Evolutionary conservation across 768 basidiomycete species (phyloP).

Genomic region (Psilocybe azurescens): DNA sequence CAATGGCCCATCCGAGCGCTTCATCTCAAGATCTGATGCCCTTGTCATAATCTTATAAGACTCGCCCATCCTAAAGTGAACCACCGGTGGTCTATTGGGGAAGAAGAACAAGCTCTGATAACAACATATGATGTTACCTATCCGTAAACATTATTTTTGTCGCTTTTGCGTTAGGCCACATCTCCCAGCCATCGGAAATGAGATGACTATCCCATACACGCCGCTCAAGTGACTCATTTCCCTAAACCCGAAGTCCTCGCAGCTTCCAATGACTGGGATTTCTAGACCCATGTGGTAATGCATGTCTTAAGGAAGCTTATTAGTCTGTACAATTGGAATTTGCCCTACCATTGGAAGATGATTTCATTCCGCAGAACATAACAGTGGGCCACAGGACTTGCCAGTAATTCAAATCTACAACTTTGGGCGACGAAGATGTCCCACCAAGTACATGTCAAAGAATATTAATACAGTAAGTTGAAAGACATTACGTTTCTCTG

Average conservation of each 20-base stretch:
- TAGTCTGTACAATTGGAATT: too few species aligned
- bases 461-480: too few species aligned
- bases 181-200: conserved; percentile 10
- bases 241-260: conserved; percentile 14
- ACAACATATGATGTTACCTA: neutral
- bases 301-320: neutral
- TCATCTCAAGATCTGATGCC: conserved; percentile 6
- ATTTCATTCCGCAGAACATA: too few species aligned
- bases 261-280: neutral
- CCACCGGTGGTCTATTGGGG: neutral
- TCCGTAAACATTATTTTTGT: neutral
- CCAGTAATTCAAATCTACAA: too few species aligned
- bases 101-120: neutral
- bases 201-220: neutral
- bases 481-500: too few species aligned
- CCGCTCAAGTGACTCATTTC: neutral
- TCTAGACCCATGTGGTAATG: neutral
- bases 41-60: neutral
- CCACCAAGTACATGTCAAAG: too few species aligned
- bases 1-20: conserved; percentile 11
- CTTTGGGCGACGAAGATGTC: too few species aligned
- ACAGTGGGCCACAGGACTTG: too few species aligned
- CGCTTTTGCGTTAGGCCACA: neutral
- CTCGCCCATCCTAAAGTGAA: neutral
- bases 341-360: too few species aligned